Evolutionary conservation across 768 basidiomycete species (phyloP).

Genomic region (Tylopilus vinaceipallidus): DNA sequence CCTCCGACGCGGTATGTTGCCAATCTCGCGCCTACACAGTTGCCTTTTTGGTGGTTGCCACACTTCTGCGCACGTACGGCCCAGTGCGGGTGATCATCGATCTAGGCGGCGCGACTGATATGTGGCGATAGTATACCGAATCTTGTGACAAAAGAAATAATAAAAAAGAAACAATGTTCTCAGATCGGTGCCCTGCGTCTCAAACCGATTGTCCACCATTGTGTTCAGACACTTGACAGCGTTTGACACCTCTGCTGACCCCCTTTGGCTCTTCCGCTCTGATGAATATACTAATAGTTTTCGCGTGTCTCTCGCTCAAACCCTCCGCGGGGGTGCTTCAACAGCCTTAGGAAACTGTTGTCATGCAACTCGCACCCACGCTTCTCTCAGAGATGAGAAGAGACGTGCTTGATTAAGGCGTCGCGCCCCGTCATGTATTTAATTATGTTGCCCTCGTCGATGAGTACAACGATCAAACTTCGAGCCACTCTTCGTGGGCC

Average conservation of each 20-base stretch:
- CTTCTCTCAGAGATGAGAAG: conserved; percentile 10
- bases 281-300: not conserved
- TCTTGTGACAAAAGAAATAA: not conserved
- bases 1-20: not conserved
- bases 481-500: conserved; percentile 1
- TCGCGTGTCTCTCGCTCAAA: not conserved
- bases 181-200: not conserved
- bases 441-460: not conserved
- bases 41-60: too few relatives aligned
- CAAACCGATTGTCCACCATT: conserved; percentile 2
- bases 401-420: not conserved
- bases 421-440: not conserved
- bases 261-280: not conserved
- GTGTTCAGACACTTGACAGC: not conserved
- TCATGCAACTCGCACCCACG: conserved; percentile 5
- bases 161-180: not conserved
- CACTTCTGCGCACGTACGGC: not conserved
- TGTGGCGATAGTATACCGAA: not conserved
- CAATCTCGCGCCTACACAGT: not conserved
- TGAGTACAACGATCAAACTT: conserved; percentile 1
- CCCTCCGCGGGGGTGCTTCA: conserved; percentile 6
- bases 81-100: too few relatives aligned
- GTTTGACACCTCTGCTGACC: not conserved
- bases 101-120: not conserved
- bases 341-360: conserved; percentile 7